phyloP scores from a whole-genome alignment of 495 filamentous ascomycete genomes.

The Lindgomyces ingoldianus region DNA sequence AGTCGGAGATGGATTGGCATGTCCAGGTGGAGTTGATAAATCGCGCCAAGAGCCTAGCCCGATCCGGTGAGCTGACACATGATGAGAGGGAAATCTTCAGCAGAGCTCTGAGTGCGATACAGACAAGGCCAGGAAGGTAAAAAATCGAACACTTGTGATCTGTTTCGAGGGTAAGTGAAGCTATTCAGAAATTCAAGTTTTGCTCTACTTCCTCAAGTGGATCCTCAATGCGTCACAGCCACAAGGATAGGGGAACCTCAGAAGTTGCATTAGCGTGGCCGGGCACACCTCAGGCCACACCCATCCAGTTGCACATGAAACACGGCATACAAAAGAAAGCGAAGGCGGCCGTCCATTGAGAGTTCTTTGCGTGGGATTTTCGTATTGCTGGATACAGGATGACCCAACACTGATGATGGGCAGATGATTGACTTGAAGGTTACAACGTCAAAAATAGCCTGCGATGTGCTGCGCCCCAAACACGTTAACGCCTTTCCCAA shows the following conservation, averaged over 20 bases:
- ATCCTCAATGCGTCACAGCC: neutral
- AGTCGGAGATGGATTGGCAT: too few relatives aligned
- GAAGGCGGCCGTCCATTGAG: neutral
- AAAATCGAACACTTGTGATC: too few relatives aligned
- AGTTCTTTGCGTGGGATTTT: neutral
- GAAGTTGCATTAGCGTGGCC: neutral
- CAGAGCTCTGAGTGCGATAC: too few relatives aligned
- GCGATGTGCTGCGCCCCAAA: conserved; percentile 13
- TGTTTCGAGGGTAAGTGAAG: too few relatives aligned
- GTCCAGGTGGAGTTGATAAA: too few relatives aligned
- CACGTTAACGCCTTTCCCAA: conserved; percentile 4
- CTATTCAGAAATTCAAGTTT: too few relatives aligned
- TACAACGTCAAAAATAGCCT: conserved; percentile 1
- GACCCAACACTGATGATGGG: neutral
- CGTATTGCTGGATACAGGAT: neutral
- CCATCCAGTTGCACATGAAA: neutral
- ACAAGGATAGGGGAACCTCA: neutral
- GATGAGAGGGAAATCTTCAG: too few relatives aligned
- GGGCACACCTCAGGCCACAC: neutral
- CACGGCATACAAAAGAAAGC: neutral
- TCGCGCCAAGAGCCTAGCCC: too few relatives aligned
- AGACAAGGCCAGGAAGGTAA: too few relatives aligned
- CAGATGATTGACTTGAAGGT: neutral
- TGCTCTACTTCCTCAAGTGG: too few relatives aligned
- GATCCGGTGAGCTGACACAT: too few relatives aligned